phyloP scores from a whole-genome alignment of 139 green algal genomes.

The Chlamydomonas sphaeroides region DNA sequence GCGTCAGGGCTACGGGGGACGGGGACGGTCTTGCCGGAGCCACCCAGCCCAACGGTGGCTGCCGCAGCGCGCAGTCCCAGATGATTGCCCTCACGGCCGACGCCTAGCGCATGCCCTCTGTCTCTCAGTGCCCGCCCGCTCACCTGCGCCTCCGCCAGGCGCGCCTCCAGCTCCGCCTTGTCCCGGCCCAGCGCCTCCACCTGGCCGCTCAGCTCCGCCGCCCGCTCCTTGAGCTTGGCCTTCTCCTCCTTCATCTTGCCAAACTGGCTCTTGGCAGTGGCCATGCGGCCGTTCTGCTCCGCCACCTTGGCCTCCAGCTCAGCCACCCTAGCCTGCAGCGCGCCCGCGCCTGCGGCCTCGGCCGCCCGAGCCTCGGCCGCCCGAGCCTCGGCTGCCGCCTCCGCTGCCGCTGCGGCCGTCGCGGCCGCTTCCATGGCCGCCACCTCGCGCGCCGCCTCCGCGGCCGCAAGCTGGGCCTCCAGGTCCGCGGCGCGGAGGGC shows the following conservation, averaged over 20 bases:
- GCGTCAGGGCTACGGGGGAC: too few species aligned
- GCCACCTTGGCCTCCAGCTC: slow-evolving; percentile 32
- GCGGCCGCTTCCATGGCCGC: not conserved
- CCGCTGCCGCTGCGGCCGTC: not conserved
- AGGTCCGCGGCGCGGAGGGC: not conserved
- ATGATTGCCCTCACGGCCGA: too few species aligned
- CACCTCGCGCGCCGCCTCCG: not conserved
- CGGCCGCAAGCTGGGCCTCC: not conserved
- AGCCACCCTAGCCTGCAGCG: not conserved
- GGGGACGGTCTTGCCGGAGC: too few species aligned
- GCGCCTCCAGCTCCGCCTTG: slow-evolving; percentile 8
- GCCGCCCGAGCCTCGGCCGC: not conserved
- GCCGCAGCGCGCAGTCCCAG: too few species aligned
- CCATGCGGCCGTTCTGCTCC: slow-evolving; percentile 28
- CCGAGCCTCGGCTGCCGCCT: not conserved
- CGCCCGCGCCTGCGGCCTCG: not conserved
- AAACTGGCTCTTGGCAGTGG: slow-evolving; percentile 18
- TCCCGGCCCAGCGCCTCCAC: not conserved
- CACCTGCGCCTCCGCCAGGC: not conserved
- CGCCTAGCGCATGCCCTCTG: too few species aligned
- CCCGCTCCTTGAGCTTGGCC: slow-evolving; percentile 16
- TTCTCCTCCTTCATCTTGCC: slow-evolving; percentile 44
- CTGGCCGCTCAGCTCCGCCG: not conserved
- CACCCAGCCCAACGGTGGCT: too few species aligned
- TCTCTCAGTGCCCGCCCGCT: too few species aligned